Base-by-base conservation (phyloP, 805 yeast genomes). In the Monosporozyma solicola region DNA sequence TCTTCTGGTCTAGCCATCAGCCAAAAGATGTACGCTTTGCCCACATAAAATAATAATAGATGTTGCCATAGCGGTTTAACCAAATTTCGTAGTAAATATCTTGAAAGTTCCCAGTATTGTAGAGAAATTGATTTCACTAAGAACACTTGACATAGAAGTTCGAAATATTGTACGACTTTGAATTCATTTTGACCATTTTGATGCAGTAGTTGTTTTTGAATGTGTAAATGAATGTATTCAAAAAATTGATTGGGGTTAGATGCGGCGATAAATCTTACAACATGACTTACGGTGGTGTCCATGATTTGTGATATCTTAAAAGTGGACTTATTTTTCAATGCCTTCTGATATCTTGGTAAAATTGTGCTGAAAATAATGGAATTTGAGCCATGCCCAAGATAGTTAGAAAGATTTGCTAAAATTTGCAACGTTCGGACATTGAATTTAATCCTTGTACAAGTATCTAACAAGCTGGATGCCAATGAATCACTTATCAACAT, bases 1-100 rank as follows among this genome's bases (percentile, higher is more conserved):
- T 80, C 82, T 5, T 58, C 51, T 0, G 83, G 77, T 56, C 80
- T 70, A 11, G 80, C 70, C 52, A 74, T 60, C 2, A 78, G 69
- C 85, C 86, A 82, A 43, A 70, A 65, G 54, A 70, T 67, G 7
- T 80, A 57, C 3, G 79, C 64, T 49, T 74, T 73, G n/a, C 79
- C 61, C 47, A 80, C 70, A 54, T 73, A 80, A 44, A 72, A 67
- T 46, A 79, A 66, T 8, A 79, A 55, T 22, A 79, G 52, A 55
- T 73, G 74, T 51, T 75, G 75, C 55, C 78, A 80, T 0, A 78
- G 66, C 3, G 75, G 71, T 57, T 74, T 74, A 54, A 71, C 73
- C 16, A 76, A 64, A 3, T 70, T 54, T 13, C 66, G 65, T 0
- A 75, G 55, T 15, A 77, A 54, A 13, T 65, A 64, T 54, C 72